These are phyloP conservation scores for Venturia carpophila DNA, from an alignment of 2,329 filamentous ascomycete species.

Conservation along the genomic window DNA sequence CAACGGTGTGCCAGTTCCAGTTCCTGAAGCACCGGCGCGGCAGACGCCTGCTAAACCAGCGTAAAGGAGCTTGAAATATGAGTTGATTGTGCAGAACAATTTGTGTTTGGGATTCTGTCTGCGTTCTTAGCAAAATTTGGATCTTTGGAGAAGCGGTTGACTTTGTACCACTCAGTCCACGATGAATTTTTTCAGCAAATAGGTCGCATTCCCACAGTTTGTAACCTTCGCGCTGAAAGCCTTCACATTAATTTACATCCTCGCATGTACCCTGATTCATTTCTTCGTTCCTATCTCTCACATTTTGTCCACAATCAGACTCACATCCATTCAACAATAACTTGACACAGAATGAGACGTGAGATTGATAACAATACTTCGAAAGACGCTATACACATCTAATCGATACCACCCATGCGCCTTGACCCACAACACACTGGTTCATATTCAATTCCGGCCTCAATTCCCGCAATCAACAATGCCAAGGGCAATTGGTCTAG, in stretches of 20 bases:
- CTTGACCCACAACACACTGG: background rate
- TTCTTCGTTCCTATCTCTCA: background rate
- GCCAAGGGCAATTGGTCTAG: slow-evolving; percentile 3
- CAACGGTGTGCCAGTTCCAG: slow-evolving; percentile 2
- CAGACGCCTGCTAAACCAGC: background rate
- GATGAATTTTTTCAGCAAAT: background rate
- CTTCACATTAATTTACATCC: background rate
- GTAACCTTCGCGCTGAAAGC: background rate
- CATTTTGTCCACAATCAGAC: background rate
- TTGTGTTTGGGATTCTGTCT: background rate
- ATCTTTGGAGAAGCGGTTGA: background rate
- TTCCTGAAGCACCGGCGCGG: slow-evolving; percentile 1
- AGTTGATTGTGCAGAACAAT: background rate
- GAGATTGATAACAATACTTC: background rate
- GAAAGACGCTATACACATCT: background rate
- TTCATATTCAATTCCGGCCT: background rate
- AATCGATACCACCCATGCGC: slow-evolving; percentile 1
- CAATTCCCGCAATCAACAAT: background rate
- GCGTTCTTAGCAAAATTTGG: background rate
- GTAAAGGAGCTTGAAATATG: background rate
- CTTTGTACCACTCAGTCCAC: background rate
- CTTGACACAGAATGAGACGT: background rate
- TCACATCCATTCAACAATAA: background rate
- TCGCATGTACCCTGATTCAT: background rate
- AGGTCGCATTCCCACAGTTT: background rate